A percentile compares a stretch with the other conserved stretches of the same genome.
These are phyloP conservation scores for Cyclospora cayetanensis DNA, from an alignment of 169 alveolate species.

Conservation along the genomic window DNA sequence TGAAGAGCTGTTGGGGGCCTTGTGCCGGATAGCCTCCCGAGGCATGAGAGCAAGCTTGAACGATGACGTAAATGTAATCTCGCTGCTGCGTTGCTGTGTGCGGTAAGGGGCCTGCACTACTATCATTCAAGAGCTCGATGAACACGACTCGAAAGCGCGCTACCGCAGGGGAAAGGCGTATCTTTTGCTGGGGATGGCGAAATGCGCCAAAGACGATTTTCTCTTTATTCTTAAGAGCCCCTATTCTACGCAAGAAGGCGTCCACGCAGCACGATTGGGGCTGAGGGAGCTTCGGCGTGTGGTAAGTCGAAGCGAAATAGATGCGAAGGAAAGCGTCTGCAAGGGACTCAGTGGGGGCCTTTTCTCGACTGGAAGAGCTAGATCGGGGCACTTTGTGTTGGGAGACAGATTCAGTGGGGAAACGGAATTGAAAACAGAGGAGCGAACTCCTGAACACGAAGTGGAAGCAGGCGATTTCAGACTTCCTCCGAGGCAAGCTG, in stretches of 20 bases:
- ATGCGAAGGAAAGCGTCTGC: background rate
- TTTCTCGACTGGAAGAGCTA: conserved; percentile 6
- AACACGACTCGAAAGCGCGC: conserved; percentile 71
- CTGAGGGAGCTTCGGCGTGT: conserved; percentile 49
- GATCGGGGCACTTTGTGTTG: background rate
- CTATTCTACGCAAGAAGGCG: conserved; percentile 27
- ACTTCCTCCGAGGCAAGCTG: background rate
- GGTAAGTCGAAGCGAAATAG: background rate
- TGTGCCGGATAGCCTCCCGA: no score
- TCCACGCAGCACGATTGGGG: conserved; percentile 52
- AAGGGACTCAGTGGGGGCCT: conserved; percentile 9
- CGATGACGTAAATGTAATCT: no score
- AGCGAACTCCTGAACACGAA: background rate
- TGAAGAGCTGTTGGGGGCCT: no score
- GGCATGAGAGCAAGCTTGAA: no score
- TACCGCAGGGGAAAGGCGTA: conserved; percentile 60
- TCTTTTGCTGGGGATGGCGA: conserved; percentile 57
- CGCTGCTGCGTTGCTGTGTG: background rate
- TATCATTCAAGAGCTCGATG: conserved; percentile 68
- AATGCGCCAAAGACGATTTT: conserved; percentile 67
- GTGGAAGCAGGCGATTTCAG: background rate
- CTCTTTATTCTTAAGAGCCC: conserved; percentile 67
- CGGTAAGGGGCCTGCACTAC: conserved; percentile 69
- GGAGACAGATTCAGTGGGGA: background rate
- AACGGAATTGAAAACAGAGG: background rate